A percentile compares a stretch with the other conserved stretches of the same genome.
phyloP scores from a whole-genome alignment of 768 basidiomycete species.

The Lentinula aciculospora region DNA sequence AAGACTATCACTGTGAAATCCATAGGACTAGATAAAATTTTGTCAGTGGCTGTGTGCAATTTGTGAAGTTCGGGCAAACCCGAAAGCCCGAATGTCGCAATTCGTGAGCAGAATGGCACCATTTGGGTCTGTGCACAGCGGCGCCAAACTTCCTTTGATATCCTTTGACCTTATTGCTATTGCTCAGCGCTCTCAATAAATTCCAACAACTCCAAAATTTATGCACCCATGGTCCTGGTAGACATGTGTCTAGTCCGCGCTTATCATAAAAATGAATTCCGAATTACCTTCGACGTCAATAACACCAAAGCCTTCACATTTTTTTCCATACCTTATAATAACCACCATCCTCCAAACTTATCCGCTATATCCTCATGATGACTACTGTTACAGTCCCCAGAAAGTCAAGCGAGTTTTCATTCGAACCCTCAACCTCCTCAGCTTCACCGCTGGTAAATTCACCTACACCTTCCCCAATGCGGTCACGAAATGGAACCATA shows the following conservation, averaged over 20 bases:
- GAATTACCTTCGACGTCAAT: neutral
- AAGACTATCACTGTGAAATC: neutral
- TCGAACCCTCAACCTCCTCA: neutral
- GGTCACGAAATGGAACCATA: neutral
- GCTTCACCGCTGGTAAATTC: neutral
- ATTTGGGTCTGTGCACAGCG: neutral
- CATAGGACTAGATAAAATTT: too few species aligned
- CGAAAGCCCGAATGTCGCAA: slow-evolving; percentile 1
- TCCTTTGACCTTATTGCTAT: too few species aligned
- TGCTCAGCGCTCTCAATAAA: too few species aligned
- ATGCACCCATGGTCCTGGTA: neutral
- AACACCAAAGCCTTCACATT: neutral
- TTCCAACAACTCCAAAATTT: too few species aligned
- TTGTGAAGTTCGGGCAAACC: neutral
- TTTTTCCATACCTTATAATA: neutral
- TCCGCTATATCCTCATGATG: neutral
- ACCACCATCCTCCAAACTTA: neutral
- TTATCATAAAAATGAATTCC: neutral
- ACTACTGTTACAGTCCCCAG: neutral
- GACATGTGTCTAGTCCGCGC: neutral
- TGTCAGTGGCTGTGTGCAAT: neutral
- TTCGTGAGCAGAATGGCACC: neutral
- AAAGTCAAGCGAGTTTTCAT: neutral
- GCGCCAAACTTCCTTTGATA: slow-evolving; percentile 6
- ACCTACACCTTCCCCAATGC: neutral